Conservation (phyloP, 1,139 yeast species). For the Geotrichum bryndzae region DNA sequence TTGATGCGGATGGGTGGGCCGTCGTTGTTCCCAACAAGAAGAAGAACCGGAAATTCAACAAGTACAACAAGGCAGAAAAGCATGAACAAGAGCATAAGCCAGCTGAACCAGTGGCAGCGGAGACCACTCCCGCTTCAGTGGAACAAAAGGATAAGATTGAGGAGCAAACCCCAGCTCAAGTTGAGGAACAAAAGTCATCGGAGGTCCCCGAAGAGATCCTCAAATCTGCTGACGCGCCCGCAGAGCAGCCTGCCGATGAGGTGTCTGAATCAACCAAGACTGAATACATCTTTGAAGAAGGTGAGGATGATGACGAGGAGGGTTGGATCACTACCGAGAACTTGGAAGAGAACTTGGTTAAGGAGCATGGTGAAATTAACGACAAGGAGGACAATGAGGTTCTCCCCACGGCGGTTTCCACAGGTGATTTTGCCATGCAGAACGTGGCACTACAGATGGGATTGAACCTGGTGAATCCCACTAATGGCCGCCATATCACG, state of each 20-base stretch:
- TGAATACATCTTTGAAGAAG: conserved; percentile 36
- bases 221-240: conserved; percentile 7
- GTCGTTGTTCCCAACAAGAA: conserved; percentile 26
- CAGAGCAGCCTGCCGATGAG: conserved; percentile 17
- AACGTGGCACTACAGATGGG: conserved; percentile 92
- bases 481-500: conserved; percentile 78
- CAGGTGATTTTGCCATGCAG: conserved; percentile 97
- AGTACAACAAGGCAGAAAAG: conserved; percentile 11
- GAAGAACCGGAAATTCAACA: conserved; percentile 19
- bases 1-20: conserved; percentile 32
- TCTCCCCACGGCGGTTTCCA: conserved; percentile 72
- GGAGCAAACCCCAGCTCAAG: conserved; percentile 6
- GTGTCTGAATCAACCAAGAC: conserved; percentile 19
- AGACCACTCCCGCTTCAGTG: not conserved
- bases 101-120: not conserved
- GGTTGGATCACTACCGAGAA: conserved; percentile 96
- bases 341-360: conserved; percentile 35
- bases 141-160: not conserved
- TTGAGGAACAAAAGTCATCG: not conserved
- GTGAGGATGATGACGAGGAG: conserved; percentile 54
- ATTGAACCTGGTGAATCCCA: conserved; percentile 72
- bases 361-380: conserved; percentile 16
- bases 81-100: not conserved
- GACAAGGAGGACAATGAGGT: conserved; percentile 22
- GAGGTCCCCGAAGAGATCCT: conserved; percentile 14